These are phyloP conservation scores for Populus hybrid DNA, from an alignment of 441 rosid species.

Conservation along the genomic window DNA sequence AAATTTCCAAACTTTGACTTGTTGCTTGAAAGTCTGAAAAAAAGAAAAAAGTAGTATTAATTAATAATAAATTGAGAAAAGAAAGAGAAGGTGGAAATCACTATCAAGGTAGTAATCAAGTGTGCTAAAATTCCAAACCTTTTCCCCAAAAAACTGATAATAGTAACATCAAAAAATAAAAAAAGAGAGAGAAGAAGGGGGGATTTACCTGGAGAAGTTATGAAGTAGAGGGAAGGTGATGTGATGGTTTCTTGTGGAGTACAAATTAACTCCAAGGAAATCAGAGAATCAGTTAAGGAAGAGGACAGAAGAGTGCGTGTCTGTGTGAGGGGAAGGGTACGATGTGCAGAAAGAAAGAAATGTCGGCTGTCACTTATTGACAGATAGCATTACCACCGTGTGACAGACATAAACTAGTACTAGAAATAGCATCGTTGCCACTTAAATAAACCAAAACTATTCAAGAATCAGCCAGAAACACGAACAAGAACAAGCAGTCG, in stretches of 20 bases:
- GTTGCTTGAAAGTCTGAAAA: background rate
- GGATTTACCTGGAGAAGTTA: constrained; percentile 5
- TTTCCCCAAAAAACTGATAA: background rate
- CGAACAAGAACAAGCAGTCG: background rate
- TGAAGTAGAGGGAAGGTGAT: constrained; percentile 5
- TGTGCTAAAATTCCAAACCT: background rate
- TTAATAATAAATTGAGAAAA: background rate
- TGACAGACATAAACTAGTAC: background rate
- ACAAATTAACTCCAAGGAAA: background rate
- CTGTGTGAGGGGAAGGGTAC: constrained; percentile 10
- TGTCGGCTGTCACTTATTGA: constrained; percentile 22
- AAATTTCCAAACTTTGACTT: constrained; percentile 1
- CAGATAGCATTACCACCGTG: background rate
- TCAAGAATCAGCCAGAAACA: background rate
- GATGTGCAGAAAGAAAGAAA: constrained; percentile 6
- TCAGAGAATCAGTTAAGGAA: constrained; percentile 14
- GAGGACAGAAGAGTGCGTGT: background rate
- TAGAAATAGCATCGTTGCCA: background rate
- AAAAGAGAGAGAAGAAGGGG: background rate
- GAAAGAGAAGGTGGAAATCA: background rate
- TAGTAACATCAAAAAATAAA: too few relatives aligned
- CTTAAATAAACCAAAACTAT: background rate
- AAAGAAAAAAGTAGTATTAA: background rate
- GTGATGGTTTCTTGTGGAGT: constrained; percentile 20
- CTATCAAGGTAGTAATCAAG: background rate